Evolutionary conservation across 2,329 filamentous ascomycete species (phyloP), one percentile per base, ranked within the genome.

Genomic region (Westerdykella sp.): DNA sequence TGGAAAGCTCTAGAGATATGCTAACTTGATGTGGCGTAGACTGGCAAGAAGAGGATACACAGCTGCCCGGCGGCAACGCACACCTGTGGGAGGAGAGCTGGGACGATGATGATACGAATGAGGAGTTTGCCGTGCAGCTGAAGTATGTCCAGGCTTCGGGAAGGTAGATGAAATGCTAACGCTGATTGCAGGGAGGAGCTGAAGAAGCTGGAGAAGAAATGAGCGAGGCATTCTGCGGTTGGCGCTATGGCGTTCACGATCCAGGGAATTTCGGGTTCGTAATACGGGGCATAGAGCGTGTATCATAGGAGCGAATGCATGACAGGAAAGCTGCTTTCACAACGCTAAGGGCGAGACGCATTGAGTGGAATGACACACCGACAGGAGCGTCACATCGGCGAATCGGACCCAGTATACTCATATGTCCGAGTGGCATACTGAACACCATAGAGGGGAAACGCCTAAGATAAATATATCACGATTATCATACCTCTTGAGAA

Each of bases 31-130:
- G 12, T 7, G 15, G 7, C 6, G 4, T 39, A 69, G 93, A 97
- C 71, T 98, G 93, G 93, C 77, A 83, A 41, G 83, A 89, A 68
- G 88, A 95, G 64, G 90, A 95, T 64, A 87, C 87, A 48, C 88
- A 96, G 65, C 84, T 83, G 43, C 85, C 85, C 44, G 76, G 78
- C 60, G 81, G 80, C 74, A 83, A 83, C 61, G 80, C 83, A 67
- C 90, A 97, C 73, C 75, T 98, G 42, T 98, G 93, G 93, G 93
- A 98, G 71, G 93, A 98, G 77, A 96, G 89, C 76, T 98, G 93
- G 93, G 93, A 98, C 65, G 93, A 98, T 63, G 91, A 97, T 67
- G 93, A 97, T 71, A 93, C 88, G 54, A 93, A 79, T 60, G 93
- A 98, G 66, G 93, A 98, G 63, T 98, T 98, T 68, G 93, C 89